These are phyloP conservation scores for Flaveria floridana DNA, from an alignment of 140 eudicot genomes.

Conservation along the genomic window DNA sequence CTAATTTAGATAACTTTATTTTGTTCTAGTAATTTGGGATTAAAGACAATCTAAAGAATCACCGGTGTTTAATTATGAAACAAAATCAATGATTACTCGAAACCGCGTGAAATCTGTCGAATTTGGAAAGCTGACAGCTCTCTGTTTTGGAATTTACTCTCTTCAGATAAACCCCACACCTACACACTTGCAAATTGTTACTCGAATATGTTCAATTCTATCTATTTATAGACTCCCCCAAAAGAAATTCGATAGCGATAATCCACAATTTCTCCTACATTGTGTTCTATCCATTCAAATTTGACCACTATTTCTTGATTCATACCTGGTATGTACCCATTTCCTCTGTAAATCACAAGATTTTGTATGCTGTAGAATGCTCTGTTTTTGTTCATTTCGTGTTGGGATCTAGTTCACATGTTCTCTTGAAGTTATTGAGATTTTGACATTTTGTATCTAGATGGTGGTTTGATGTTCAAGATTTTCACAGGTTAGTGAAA, in stretches of 20 bases:
- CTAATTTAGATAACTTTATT: too few relatives aligned
- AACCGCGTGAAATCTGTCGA: constrained; percentile 63
- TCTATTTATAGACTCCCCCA: constrained; percentile 18
- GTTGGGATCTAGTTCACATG: background rate
- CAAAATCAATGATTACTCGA: constrained; percentile 28
- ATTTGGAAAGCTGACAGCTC: constrained; percentile 25
- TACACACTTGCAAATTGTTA: constrained; percentile 28
- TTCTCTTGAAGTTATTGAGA: background rate
- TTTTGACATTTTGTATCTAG: background rate
- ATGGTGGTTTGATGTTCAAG: background rate
- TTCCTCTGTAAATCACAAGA: constrained; percentile 10
- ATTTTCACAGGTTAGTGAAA: constrained; percentile 6
- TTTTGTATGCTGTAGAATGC: constrained; percentile 6
- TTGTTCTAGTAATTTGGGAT: too few relatives aligned
- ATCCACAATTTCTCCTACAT: constrained; percentile 27
- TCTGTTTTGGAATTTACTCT: constrained; percentile 15
- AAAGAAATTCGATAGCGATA: constrained; percentile 21
- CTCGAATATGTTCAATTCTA: background rate
- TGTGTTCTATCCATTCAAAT: constrained; percentile 18
- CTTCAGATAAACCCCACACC: constrained; percentile 4
- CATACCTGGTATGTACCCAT: constrained; percentile 34
- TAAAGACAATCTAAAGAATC: background rate
- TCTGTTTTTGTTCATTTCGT: constrained; percentile 22
- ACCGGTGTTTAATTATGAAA: constrained; percentile 27
- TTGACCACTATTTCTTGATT: background rate